Evolutionary conservation across 2,329 filamentous ascomycete genomes (phyloP).

Genomic region (Pyrenophora tritici-repentis): DNA sequence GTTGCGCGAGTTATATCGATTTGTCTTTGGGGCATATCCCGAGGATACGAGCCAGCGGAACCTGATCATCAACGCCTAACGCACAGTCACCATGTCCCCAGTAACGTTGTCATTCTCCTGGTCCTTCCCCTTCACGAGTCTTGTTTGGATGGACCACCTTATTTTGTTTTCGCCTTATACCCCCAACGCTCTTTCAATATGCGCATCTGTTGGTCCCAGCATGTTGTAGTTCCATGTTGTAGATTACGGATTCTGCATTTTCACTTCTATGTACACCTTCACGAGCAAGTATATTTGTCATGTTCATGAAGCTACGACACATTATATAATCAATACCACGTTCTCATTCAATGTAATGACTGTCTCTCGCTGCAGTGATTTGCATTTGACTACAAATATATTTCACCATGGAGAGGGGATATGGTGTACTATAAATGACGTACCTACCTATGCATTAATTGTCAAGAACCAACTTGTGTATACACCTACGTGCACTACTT

Average conservation of each 20-base stretch:
- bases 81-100: neutral
- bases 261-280: constrained; percentile 22
- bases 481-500: neutral
- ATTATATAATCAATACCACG: constrained; percentile 7
- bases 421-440: neutral
- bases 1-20: constrained; percentile 77
- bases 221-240: constrained; percentile 11
- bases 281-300: constrained; percentile 4
- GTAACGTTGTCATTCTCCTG: constrained; percentile 4
- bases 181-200: constrained; percentile 33
- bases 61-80: constrained; percentile 59
- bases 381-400: no score
- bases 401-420: neutral
- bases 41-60: constrained; percentile 76
- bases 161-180: constrained; percentile 35
- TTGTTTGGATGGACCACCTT: constrained; percentile 15
- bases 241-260: constrained; percentile 9
- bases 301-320: constrained; percentile 3
- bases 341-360: neutral
- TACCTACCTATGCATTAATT: no score
- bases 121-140: constrained; percentile 1
- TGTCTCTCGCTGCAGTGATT: no score
- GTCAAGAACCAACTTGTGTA: no score
- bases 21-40: constrained; percentile 82
- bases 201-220: constrained; percentile 13